Conservation (phyloP, 257 asterid species). For the Ophiorrhiza pumila region DNA sequence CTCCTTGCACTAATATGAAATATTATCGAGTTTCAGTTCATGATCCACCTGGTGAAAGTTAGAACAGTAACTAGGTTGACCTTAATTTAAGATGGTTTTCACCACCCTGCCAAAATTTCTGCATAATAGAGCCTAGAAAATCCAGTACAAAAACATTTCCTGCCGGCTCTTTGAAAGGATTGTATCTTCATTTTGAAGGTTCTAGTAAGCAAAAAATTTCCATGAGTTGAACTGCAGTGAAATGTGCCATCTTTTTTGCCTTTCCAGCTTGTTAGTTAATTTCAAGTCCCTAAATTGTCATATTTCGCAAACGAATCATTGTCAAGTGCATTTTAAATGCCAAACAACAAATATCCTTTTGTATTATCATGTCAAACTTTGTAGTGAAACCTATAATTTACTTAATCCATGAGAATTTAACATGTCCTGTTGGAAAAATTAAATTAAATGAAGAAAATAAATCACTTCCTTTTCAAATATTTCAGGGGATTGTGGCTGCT, state of each 20-base stretch:
- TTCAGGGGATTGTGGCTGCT: conserved; percentile 60
- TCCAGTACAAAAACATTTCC: background rate
- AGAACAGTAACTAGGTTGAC: background rate
- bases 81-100: background rate
- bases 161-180: background rate
- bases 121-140: background rate
- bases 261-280: background rate
- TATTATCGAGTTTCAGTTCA: background rate
- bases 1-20: background rate
- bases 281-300: background rate
- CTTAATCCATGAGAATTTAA: background rate
- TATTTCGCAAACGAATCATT: background rate
- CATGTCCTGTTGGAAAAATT: background rate
- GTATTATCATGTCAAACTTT: background rate
- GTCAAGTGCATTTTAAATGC: background rate
- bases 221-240: background rate
- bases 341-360: background rate
- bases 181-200: background rate
- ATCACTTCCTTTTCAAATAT: conserved; percentile 6
- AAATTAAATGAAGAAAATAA: background rate
- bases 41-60: background rate
- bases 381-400: background rate
- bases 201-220: background rate
- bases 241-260: background rate
- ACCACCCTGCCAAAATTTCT: background rate